Conservation (phyloP, 768 basidiomycete species). For the Lepiota venenata region DNA sequence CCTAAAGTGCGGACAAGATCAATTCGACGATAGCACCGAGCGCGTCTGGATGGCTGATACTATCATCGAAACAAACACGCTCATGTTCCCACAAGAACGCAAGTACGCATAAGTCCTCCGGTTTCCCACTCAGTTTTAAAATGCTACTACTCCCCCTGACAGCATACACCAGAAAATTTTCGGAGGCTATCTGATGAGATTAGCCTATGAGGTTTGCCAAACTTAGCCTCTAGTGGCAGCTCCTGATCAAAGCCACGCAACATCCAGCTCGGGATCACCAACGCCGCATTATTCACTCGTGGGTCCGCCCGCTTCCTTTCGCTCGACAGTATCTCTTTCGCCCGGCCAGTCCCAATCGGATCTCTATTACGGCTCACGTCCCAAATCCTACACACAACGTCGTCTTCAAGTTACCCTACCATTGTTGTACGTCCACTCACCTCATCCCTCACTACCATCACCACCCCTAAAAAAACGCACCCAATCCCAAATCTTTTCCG, state of each 20-base stretch:
- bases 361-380: constrained; percentile 75
- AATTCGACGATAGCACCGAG: constrained; percentile 23
- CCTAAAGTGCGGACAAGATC: constrained; percentile 48
- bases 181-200: constrained; percentile 64
- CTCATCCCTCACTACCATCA: neutral
- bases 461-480: neutral
- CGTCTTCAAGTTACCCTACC: constrained; percentile 45
- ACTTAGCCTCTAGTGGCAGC: neutral
- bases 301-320: constrained; percentile 70
- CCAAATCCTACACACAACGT: constrained; percentile 59
- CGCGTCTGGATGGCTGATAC: constrained; percentile 78
- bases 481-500: neutral
- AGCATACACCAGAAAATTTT: constrained; percentile 84
- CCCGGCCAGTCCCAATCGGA: constrained; percentile 79
- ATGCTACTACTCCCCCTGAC: neutral
- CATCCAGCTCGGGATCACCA: constrained; percentile 67
- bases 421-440: constrained; percentile 49
- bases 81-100: constrained; percentile 86
- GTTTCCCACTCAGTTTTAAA: neutral
- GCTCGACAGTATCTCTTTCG: constrained; percentile 77
- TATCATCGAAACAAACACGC: constrained; percentile 58
- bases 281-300: constrained; percentile 64
- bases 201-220: constrained; percentile 62
- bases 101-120: constrained; percentile 45
- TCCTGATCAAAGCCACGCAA: neutral